Evolutionary conservation across 371 early-diverging fungal species (phyloP).

Genomic region (Lichtheimia hyalospora): DNA sequence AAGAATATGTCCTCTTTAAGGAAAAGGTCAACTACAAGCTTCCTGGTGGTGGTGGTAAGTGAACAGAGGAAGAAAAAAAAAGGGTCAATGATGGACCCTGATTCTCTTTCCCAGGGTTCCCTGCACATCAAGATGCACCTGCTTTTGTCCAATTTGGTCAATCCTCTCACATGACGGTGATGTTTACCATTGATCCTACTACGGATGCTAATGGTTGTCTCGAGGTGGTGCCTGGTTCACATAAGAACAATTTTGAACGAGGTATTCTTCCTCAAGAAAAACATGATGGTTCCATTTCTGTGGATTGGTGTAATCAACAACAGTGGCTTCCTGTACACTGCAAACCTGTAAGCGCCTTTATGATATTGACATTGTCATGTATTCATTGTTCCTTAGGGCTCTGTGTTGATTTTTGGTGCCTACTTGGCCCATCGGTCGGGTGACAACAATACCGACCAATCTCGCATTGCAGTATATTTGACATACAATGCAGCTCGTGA

Average conservation of each 20-base stretch:
- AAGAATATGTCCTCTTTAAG: slow-evolving; percentile 56
- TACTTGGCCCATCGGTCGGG: slow-evolving; percentile 57
- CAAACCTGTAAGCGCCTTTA: slow-evolving; percentile 36
- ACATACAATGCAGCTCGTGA: slow-evolving; percentile 56
- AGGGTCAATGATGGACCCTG: not conserved
- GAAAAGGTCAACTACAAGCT: slow-evolving; percentile 62
- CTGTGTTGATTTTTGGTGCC: slow-evolving; percentile 55
- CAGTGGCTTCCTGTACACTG: slow-evolving; percentile 54
- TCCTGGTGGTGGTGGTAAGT: slow-evolving; percentile 54
- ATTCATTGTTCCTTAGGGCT: slow-evolving; percentile 20
- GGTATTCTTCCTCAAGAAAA: slow-evolving; percentile 43
- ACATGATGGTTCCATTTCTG: slow-evolving; percentile 40
- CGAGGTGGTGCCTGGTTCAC: slow-evolving; percentile 55
- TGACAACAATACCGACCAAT: slow-evolving; percentile 43
- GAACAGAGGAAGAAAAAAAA: not conserved
- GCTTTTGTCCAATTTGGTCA: slow-evolving; percentile 58
- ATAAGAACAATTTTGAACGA: slow-evolving; percentile 26
- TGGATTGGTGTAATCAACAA: slow-evolving; percentile 45
- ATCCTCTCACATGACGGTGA: slow-evolving; percentile 50
- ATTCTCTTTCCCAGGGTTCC: slow-evolving; percentile 24
- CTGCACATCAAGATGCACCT: slow-evolving; percentile 58
- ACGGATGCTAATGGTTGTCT: slow-evolving; percentile 56
- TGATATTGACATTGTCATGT: not conserved
- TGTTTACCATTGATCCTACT: slow-evolving; percentile 56
- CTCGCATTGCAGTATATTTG: slow-evolving; percentile 56